Evolutionary conservation across 2,329 filamentous ascomycete species (phyloP), one percentile per base, ranked within the genome.

Genomic region (Sclerotinia minor): DNA sequence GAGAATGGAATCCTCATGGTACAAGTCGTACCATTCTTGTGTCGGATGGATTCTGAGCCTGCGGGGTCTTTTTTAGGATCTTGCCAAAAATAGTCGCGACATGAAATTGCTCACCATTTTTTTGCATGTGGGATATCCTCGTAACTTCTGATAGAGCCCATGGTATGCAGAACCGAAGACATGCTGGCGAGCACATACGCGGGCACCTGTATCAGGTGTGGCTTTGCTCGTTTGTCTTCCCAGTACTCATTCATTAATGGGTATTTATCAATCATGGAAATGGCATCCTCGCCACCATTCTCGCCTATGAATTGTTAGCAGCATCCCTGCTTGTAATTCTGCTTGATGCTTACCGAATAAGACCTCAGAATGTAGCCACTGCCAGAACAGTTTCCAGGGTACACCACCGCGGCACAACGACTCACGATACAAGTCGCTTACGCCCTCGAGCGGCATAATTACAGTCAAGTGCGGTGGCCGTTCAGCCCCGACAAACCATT

Each of bases 11-110:
- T 79, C 72, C 0, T 72, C 71, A 24, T 45, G 47, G 68, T 78
- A 83, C 2, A 82, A 70, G 61, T 83, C 81, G 66, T 79, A 79
- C 81, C 81, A 83, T 67, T 83, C 82, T 68, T 83, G 80, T 7
- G 74, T 75, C 17, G 76, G 74, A 59, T 67, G 47, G 21, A 65
- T 54, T 2, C 68, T 54, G 17, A 72, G 24, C 70, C 70, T 38
- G 11, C 35, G 11, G 35, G 35, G 35, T 38, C 35, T 38, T 1
- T 38, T 38, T 38, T 38, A 38, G 9, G 5, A 38, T 38, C 35
- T 38, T 38, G 11, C 35, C 35, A 9, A 38, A 38, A 38, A 38
- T 38, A 38, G 35, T 8, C 9, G 35, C 35, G 35, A 38, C 9
- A 38, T 38, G 35, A 38, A 38, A 38, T 38, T 38, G 35, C 35